Evolutionary conservation across 2,329 filamentous ascomycete genomes (phyloP).

Genomic region (Graphiopsis chlorocephala): DNA sequence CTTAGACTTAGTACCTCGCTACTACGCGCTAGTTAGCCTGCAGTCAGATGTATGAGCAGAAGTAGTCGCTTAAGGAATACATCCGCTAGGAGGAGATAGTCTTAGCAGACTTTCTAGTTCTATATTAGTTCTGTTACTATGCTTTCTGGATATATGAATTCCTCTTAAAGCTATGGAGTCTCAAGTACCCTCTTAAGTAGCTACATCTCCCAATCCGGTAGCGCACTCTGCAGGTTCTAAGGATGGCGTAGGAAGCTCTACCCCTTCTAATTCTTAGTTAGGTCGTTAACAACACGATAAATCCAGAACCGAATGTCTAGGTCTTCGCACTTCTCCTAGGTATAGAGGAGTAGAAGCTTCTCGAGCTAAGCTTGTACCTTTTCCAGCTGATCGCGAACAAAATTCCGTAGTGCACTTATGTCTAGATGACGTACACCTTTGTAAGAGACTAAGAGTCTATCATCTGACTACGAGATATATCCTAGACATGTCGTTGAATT

Average conservation of each 20-base stretch:
- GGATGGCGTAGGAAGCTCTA: not conserved
- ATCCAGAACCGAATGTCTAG: conserved; percentile 10
- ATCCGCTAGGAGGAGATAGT: not conserved
- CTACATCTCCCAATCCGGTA: not conserved
- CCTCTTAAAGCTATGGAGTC: not conserved
- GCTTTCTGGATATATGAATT: not conserved
- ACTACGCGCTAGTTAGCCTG: conserved; percentile 21
- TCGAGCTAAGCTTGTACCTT: conserved; percentile 10
- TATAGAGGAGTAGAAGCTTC: not conserved
- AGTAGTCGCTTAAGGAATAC: conserved; percentile 20
- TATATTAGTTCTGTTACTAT: not conserved
- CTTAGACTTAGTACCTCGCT: conserved; percentile 21
- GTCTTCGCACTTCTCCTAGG: conserved; percentile 5
- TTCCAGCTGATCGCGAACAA: not conserved
- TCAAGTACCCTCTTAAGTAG: not conserved
- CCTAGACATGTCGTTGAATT: conserved; percentile 1
- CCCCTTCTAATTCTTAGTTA: not conserved
- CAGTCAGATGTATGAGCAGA: conserved; percentile 22
- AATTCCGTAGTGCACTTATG: not conserved
- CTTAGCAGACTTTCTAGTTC: not conserved
- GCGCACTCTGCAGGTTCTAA: not conserved
- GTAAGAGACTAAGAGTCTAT: too few species aligned
- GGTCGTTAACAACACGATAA: conserved; percentile 2
- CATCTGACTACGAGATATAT: not conserved
- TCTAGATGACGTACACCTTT: too few species aligned